These are phyloP conservation scores for Phlebiopsis gigantea DNA, from an alignment of 768 basidiomycete species.

Conservation along the genomic window DNA sequence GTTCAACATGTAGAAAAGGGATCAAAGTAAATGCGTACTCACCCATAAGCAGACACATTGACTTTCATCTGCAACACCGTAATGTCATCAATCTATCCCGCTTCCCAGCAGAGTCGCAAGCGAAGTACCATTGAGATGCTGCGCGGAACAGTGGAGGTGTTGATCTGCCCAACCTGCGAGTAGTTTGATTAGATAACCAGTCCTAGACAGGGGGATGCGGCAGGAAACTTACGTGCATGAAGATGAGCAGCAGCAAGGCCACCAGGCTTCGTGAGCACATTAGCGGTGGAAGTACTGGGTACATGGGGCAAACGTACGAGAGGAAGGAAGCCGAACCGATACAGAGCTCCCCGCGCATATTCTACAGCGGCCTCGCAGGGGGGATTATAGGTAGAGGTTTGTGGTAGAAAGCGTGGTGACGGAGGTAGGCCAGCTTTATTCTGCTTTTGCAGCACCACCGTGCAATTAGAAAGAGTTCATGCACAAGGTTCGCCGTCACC, in stretches of 20 bases:
- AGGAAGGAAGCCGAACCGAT: constrained; percentile 67
- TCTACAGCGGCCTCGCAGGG: constrained; percentile 2
- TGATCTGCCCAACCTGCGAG: constrained; percentile 77
- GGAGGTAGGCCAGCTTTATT: constrained; percentile 12
- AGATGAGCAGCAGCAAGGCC: constrained; percentile 61
- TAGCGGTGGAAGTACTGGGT: constrained; percentile 6
- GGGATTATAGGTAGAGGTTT: constrained; percentile 2
- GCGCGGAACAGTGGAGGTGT: constrained; percentile 65
- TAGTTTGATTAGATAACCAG: constrained; percentile 20
- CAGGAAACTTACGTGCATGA: constrained; percentile 61
- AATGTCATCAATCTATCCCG: constrained; percentile 13
- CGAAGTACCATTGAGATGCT: constrained; percentile 64
- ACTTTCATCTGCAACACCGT: constrained; percentile 47
- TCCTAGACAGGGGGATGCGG: constrained; percentile 11
- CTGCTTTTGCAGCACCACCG: background rate
- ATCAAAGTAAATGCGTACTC: constrained; percentile 19
- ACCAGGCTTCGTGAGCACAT: constrained; percentile 34
- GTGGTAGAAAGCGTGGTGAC: background rate
- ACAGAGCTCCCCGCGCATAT: constrained; percentile 73
- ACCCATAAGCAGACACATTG: constrained; percentile 72
- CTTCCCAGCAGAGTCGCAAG: constrained; percentile 13
- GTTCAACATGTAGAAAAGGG: constrained; percentile 2
- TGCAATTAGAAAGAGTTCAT: background rate
- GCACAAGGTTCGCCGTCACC: constrained; percentile 3
- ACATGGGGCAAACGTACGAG: constrained; percentile 45